Percentiles rank a stretch among this genome's conserved stretches.
Evolutionary conservation across 2,329 filamentous ascomycete genomes (phyloP).

Genomic region (Drechmeria coniospora): DNA sequence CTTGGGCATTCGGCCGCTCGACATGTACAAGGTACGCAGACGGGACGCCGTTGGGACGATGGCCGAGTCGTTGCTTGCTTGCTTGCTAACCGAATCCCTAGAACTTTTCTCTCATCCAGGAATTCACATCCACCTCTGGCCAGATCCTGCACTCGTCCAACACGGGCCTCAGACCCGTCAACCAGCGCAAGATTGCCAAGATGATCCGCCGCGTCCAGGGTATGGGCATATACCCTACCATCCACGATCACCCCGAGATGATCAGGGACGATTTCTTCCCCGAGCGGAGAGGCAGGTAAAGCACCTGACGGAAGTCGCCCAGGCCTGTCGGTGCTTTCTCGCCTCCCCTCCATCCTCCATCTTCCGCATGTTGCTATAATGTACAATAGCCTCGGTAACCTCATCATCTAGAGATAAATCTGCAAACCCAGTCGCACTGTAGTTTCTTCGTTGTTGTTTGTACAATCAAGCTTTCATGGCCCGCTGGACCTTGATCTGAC

Average conservation of each 20-base stretch:
- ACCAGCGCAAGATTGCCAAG: constrained; percentile 87
- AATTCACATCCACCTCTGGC: constrained; percentile 74
- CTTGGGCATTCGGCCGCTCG: constrained; percentile 62
- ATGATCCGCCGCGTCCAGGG: constrained; percentile 80
- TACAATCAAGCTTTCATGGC: constrained; percentile 31
- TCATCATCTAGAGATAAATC: constrained; percentile 19
- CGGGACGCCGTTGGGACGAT: not conserved
- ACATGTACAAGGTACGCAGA: constrained; percentile 67
- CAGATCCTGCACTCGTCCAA: constrained; percentile 63
- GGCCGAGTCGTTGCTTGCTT: not conserved
- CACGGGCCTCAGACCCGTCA: constrained; percentile 72
- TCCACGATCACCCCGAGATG: constrained; percentile 78
- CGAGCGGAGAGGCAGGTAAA: constrained; percentile 4
- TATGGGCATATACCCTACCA: constrained; percentile 79
- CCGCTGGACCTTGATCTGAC: constrained; percentile 33
- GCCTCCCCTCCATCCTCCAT: too few species aligned
- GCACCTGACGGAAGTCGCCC: too few species aligned
- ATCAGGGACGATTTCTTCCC: constrained; percentile 30
- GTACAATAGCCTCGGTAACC: constrained; percentile 20
- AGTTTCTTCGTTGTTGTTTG: constrained; percentile 12
- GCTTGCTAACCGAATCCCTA: constrained; percentile 18
- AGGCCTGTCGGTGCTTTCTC: too few species aligned
- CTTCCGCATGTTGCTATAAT: constrained; percentile 8
- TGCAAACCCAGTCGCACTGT: constrained; percentile 9
- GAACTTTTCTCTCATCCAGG: constrained; percentile 87